Conservation (phyloP, 129 eudicot genomes). For the Lactuca sativa region DNA sequence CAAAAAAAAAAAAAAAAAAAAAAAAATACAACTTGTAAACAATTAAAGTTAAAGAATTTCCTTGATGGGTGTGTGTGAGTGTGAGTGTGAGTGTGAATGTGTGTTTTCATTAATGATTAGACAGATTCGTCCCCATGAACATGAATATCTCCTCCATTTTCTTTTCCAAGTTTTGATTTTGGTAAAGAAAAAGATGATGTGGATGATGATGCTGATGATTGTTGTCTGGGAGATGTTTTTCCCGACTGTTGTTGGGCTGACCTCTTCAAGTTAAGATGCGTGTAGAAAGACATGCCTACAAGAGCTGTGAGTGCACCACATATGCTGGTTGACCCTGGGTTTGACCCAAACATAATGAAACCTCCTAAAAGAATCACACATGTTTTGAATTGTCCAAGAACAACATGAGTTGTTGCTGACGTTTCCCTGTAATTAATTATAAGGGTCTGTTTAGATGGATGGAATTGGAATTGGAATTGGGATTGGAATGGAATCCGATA, state of each 20-base stretch:
- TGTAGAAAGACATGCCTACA: constrained; percentile 83
- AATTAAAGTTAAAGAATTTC: constrained; percentile 14
- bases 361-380: constrained; percentile 96
- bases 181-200: constrained; percentile 53
- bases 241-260: constrained; percentile 39
- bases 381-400: constrained; percentile 96
- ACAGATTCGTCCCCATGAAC: constrained; percentile 57
- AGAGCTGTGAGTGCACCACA: constrained; percentile 85
- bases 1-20: not conserved
- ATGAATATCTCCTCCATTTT: constrained; percentile 59
- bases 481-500: too few species aligned
- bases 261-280: constrained; percentile 66
- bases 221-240: constrained; percentile 50
- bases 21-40: constrained; percentile 14
- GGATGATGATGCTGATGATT: constrained; percentile 36
- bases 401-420: constrained; percentile 95
- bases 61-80: not conserved
- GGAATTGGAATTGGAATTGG: not conserved
- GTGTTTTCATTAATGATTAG: constrained; percentile 4
- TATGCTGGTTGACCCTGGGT: constrained; percentile 84
- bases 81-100: too few species aligned
- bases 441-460: not conserved
- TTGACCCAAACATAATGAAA: constrained; percentile 76
- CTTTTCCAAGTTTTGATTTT: constrained; percentile 85
- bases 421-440: constrained; percentile 59